These are phyloP conservation scores for Aspergillus glaucus DNA, from an alignment of 2,329 filamentous ascomycete species.

Conservation along the genomic window DNA sequence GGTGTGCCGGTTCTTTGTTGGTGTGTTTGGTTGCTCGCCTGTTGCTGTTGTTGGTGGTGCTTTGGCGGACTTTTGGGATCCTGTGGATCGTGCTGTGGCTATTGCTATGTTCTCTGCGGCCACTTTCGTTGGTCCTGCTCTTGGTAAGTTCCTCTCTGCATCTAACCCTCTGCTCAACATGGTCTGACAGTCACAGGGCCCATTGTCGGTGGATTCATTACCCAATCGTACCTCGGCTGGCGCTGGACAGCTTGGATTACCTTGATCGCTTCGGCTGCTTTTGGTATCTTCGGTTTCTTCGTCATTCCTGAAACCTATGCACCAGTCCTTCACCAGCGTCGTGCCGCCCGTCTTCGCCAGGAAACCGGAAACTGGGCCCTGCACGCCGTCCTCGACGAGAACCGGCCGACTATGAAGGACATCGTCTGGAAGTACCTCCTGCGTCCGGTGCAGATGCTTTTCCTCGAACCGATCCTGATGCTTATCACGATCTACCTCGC, in stretches of 20 bases:
- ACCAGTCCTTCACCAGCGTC: slow-evolving; percentile 42
- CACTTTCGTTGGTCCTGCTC: slow-evolving; percentile 46
- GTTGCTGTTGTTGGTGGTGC: slow-evolving; percentile 47
- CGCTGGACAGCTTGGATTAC: slow-evolving; percentile 54
- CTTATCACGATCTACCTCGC: slow-evolving; percentile 42
- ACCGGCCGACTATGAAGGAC: slow-evolving; percentile 30
- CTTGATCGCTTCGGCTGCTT: slow-evolving; percentile 41
- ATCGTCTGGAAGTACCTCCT: slow-evolving; percentile 42
- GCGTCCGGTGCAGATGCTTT: slow-evolving; percentile 42
- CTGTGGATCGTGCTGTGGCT: slow-evolving; percentile 42
- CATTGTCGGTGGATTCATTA: slow-evolving; percentile 47
- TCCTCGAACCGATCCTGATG: slow-evolving; percentile 44
- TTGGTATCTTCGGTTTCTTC: slow-evolving; percentile 39
- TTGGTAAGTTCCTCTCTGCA: slow-evolving; percentile 21
- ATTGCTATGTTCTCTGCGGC: slow-evolving; percentile 39
- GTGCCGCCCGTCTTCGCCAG: slow-evolving; percentile 43
- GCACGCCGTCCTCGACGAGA: slow-evolving; percentile 41
- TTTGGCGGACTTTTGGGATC: slow-evolving; percentile 45
- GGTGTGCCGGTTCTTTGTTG: slow-evolving; percentile 49
- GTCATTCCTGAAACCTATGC: slow-evolving; percentile 49
- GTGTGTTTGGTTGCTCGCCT: slow-evolving; percentile 47
- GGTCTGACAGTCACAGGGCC: slow-evolving; percentile 24
- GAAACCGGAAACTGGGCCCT: slow-evolving; percentile 43
- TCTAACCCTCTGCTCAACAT: neutral
- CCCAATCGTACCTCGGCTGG: slow-evolving; percentile 47